Base-by-base conservation (phyloP, 495 filamentous ascomycete species). In the Physcia stellaris region DNA sequence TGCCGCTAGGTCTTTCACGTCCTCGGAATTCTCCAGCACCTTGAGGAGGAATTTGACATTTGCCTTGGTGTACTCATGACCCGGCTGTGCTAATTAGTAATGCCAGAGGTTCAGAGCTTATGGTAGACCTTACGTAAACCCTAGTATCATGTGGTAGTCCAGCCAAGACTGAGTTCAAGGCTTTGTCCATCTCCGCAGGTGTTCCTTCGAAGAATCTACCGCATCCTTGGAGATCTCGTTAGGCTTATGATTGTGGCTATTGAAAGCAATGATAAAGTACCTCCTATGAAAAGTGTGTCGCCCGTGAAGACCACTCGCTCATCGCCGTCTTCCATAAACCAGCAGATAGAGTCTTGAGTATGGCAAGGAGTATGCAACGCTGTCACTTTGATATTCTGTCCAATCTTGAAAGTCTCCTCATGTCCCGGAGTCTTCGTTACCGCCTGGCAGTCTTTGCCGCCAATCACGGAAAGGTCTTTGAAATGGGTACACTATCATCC, bases 311-410 rank as follows among this genome's bases (percentile, higher is more conserved):
- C 83, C 6, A 70, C 92, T 46, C 70, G 75, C 34, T 94, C 75
- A 19, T 77, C 64, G 9, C 72, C 76, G 50, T 96, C 90, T 57
- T 93, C 71, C 67, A 90, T 75, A 36, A 72, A 73, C 48, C 74
- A 98, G 69, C 90, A 96, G 48, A 98, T 94, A 52, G 86, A 94
- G 57, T 98, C 90, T 59, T 95, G 90, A 2, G 90, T 98, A 55
- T 98, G 92, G 56, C 90, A 98, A 3, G 90, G 90, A 6, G 90
- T 98, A 60, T 96, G 80, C 18, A 96, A 60, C n/a, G 82, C 83
- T 51, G 74, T 90, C 37, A 95, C 85, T 2, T 69, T 69, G 50
- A 98, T 88, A 26, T 63, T 61, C 39, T 79, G 71, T 40, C 92
- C 90, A 41, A 96, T 76, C 47, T 73, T 80, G 67, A 95, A 95